Conservation (phyloP, 768 basidiomycete genomes). For the Austroboletus eburneus region DNA sequence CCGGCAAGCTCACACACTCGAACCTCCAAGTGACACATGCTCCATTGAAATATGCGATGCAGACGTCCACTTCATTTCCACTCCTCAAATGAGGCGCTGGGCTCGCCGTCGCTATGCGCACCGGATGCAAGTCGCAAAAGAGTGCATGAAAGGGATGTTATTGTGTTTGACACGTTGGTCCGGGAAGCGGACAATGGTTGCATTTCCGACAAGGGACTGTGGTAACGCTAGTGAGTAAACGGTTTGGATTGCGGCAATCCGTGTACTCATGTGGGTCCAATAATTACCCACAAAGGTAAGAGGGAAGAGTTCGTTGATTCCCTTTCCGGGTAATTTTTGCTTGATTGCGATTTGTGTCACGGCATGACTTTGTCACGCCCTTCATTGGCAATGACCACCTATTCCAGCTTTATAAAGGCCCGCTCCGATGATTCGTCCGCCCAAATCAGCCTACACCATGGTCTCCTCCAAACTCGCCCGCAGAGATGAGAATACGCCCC, state of each 20-base stretch:
- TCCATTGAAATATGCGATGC: too few species aligned
- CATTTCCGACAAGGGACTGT: too few species aligned
- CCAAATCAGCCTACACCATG: slow-evolving; percentile 29
- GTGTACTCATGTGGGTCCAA: slow-evolving; percentile 29
- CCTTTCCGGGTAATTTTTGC: slow-evolving; percentile 20
- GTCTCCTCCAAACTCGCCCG: slow-evolving; percentile 22
- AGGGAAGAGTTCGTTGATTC: background rate
- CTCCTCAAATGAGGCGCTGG: too few species aligned
- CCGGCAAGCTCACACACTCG: too few species aligned
- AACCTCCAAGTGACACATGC: background rate
- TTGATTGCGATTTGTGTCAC: slow-evolving; percentile 33
- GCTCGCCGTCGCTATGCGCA: too few species aligned
- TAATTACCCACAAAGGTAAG: slow-evolving; percentile 24
- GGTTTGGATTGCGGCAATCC: slow-evolving; percentile 25
- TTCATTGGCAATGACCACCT: slow-evolving; percentile 6
- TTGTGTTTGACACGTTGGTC: background rate
- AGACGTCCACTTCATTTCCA: too few species aligned
- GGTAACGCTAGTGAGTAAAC: background rate
- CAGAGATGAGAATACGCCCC: slow-evolving; percentile 33
- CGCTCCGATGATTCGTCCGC: slow-evolving; percentile 10
- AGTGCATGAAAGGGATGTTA: too few species aligned
- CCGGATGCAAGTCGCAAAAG: too few species aligned
- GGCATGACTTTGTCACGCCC: slow-evolving; percentile 25
- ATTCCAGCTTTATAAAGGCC: slow-evolving; percentile 22
- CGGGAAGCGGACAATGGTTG: slow-evolving; percentile 6